A percentile compares a stretch with the other conserved stretches of the same genome.
These are phyloP conservation scores for Parasarocladium wereldwijsianum DNA, from an alignment of 2,329 filamentous ascomycete genomes.

Conservation along the genomic window DNA sequence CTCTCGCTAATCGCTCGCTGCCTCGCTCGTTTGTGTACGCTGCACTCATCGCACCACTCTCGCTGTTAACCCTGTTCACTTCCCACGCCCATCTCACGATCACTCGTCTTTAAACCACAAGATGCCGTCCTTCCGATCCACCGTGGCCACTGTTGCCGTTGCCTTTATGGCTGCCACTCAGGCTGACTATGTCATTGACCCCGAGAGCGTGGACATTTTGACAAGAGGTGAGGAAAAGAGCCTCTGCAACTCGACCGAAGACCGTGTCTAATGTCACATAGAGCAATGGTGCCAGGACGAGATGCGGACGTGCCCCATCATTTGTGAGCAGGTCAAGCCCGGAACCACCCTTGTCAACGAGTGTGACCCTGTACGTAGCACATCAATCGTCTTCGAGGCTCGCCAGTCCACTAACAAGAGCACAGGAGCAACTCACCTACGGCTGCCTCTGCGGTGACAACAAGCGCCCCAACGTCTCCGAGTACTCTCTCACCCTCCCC, in stretches of 20 bases:
- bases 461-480: constrained; percentile 53
- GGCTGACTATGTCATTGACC: constrained; percentile 47
- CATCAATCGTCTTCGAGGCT: background rate
- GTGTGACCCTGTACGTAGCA: constrained; percentile 45
- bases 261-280: constrained; percentile 12
- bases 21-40: no score
- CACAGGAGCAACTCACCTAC: constrained; percentile 46
- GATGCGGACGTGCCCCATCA: constrained; percentile 49
- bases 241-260: background rate
- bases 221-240: constrained; percentile 31
- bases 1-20: no score
- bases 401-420: background rate
- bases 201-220: constrained; percentile 37
- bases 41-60: no score
- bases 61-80: no score
- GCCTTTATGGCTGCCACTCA: constrained; percentile 37
- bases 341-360: constrained; percentile 43
- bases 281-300: constrained; percentile 53
- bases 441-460: constrained; percentile 57
- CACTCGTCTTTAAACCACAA: no score
- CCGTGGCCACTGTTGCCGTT: constrained; percentile 38
- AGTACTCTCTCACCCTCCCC: constrained; percentile 67
- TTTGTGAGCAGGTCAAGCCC: constrained; percentile 48
- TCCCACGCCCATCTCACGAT: no score
- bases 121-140: constrained; percentile 40